Evolutionary conservation across 2,329 filamentous ascomycete genomes (phyloP).

Genomic region (Parafenestella ontariensis): DNA sequence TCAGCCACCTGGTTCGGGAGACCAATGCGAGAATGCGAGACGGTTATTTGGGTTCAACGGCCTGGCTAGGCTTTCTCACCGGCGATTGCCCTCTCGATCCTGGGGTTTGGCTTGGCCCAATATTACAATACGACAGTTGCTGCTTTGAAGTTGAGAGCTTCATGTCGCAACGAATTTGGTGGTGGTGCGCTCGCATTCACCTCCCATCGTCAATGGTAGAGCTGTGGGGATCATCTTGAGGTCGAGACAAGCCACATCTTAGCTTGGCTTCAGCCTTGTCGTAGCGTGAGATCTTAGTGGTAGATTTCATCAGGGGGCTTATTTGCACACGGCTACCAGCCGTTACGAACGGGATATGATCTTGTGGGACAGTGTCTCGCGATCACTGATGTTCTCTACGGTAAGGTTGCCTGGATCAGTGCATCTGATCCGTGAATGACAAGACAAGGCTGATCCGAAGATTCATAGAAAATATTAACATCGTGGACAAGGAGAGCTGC

Average conservation of each 20-base stretch:
- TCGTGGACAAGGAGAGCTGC: too few relatives aligned
- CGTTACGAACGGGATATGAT: background rate
- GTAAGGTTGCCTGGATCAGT: too few relatives aligned
- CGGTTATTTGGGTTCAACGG: background rate
- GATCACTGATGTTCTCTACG: background rate
- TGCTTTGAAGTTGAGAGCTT: background rate
- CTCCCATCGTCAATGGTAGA: background rate
- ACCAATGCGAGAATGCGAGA: conserved; percentile 1
- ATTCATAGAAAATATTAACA: too few relatives aligned
- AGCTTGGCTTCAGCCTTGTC: background rate
- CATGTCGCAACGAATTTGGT: too few relatives aligned
- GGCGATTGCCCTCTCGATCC: background rate
- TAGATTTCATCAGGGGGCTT: background rate
- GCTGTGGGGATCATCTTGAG: background rate
- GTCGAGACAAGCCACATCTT: background rate
- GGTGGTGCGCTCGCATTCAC: background rate
- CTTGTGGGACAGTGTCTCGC: background rate
- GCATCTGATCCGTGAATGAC: too few relatives aligned
- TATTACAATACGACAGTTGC: background rate
- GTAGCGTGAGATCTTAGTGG: background rate
- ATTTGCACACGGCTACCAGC: background rate
- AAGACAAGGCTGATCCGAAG: too few relatives aligned
- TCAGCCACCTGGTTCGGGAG: conserved; percentile 3
- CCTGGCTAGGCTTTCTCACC: background rate
- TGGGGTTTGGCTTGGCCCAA: background rate